Percentiles rank a stretch among this genome's conserved stretches.
phyloP scores from a whole-genome alignment of 2,329 filamentous ascomycete genomes.

The Penicillium sp. region DNA sequence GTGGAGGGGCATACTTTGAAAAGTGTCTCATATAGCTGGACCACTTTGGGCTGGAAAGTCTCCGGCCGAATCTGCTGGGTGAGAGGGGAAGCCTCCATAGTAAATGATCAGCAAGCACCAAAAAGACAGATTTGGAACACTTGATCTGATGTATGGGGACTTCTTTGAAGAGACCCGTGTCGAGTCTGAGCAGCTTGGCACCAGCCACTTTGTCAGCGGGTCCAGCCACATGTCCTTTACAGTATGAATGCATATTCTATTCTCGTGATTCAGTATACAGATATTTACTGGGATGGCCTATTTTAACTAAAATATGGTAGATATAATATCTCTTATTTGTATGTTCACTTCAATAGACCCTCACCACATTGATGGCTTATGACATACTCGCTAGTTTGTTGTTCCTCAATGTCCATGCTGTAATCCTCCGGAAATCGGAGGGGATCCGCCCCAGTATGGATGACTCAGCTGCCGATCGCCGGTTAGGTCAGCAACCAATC shows the following conservation, averaged over 20 bases:
- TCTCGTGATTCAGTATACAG: no score
- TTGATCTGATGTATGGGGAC: slow-evolving; percentile 1
- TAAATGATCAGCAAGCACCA: slow-evolving; percentile 28
- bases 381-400: neutral
- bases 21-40: slow-evolving; percentile 82
- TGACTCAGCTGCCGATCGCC: slow-evolving; percentile 27
- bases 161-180: slow-evolving; percentile 9
- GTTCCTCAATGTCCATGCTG: neutral
- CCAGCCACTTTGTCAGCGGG: slow-evolving; percentile 34
- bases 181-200: slow-evolving; percentile 17
- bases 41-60: slow-evolving; percentile 91
- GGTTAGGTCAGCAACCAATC: neutral
- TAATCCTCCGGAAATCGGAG: slow-evolving; percentile 16
- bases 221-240: slow-evolving; percentile 33
- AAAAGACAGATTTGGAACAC: slow-evolving; percentile 22
- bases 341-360: no score
- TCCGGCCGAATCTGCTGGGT: slow-evolving; percentile 90
- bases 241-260: no score
- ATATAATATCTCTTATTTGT: no score
- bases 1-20: slow-evolving; percentile 60
- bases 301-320: no score
- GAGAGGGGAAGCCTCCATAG: slow-evolving; percentile 88
- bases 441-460: neutral
- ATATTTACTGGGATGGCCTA: no score
- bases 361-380: no score